Evolutionary conservation across 2,329 filamentous ascomycete genomes (phyloP), one percentile per base, ranked within the genome.

Genomic region (Cordyceps pruinosa): DNA sequence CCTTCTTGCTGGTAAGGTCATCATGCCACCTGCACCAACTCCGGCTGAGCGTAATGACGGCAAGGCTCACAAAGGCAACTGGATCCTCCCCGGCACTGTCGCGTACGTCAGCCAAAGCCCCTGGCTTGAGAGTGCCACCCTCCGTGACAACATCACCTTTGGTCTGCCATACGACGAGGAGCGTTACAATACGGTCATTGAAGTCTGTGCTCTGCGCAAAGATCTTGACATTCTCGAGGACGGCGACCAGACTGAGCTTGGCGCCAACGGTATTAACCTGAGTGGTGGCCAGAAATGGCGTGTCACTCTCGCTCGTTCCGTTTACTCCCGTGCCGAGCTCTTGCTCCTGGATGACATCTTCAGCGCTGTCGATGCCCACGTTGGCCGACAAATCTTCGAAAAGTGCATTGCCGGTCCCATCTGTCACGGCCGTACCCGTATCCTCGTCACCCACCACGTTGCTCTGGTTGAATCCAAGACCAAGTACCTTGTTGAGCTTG

Each of bases 271-370:
- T 7, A 89, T 94, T 63, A 92, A 93, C 63, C 75, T 95, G 7
- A 90, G 86, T 60, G 90, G 90, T 61, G 90, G 90, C 0, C 90
- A 95, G 70, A 85, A 89, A 65, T 92, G 89, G 87, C 82, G 90
- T 53, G 80, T 94, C 32, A 89, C 88, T 0, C 84, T 95, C 63
- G 90, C 89, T 2, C 78, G 90, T 47, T 89, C 89, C 1, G 76
- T 94, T 19, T 94, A 94, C 69, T 92, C 88, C 2, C 79, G 89
- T 15, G 88, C 88, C 1, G 85, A 87, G 0, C 85, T 91, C 60
- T 74, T 95, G 5, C 75, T 94, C 19, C 77, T 94, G 64, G 90
- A 95, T 68, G 90, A 95, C 66, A 89, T 93, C 41, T 92, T 95
- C 69, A 90, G 86, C 66, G 85, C 89, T 10, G 83, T 94, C 9